These are phyloP conservation scores for Pseudogymnoascus sp. DNA, from an alignment of 2,329 filamentous ascomycete genomes.

Conservation along the genomic window DNA sequence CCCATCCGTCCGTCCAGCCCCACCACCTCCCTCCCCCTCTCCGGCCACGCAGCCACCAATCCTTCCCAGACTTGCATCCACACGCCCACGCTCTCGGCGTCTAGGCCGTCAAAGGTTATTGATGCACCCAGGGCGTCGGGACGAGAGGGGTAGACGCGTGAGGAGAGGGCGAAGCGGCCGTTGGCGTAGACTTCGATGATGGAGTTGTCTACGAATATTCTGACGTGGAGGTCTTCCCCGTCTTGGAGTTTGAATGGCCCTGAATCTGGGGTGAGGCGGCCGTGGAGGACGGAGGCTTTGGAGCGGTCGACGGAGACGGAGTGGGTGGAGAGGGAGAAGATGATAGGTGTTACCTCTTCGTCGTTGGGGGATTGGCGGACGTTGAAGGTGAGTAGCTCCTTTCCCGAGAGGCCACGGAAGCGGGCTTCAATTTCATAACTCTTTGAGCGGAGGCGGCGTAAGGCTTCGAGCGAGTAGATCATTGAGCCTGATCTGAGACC, in stretches of 20 bases:
- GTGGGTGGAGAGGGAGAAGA: constrained; percentile 13
- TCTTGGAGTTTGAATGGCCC: constrained; percentile 15
- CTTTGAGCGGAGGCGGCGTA: constrained; percentile 10
- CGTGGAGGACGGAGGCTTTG: constrained; percentile 12
- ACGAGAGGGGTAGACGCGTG: constrained; percentile 18
- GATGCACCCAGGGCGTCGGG: constrained; percentile 12
- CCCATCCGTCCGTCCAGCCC: background rate
- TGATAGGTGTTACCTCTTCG: constrained; percentile 16
- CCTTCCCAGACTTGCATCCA: constrained; percentile 17
- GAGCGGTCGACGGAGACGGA: constrained; percentile 15
- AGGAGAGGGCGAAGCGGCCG: constrained; percentile 18
- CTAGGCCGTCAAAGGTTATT: constrained; percentile 16
- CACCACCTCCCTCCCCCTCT: background rate
- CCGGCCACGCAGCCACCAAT: constrained; percentile 13
- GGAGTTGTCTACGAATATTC: constrained; percentile 17
- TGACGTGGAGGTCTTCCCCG: constrained; percentile 14
- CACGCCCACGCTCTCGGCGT: constrained; percentile 10
- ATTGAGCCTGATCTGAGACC: constrained; percentile 9
- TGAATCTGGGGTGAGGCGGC: constrained; percentile 6
- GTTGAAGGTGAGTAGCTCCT: constrained; percentile 16
- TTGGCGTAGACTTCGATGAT: constrained; percentile 20
- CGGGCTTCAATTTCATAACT: constrained; percentile 15
- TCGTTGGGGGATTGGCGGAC: constrained; percentile 14
- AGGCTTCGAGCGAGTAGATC: background rate
- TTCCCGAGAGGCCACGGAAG: constrained; percentile 12